Base-by-base conservation (phyloP, 1,139 yeast genomes). In the Suhomyces terraborum region DNA sequence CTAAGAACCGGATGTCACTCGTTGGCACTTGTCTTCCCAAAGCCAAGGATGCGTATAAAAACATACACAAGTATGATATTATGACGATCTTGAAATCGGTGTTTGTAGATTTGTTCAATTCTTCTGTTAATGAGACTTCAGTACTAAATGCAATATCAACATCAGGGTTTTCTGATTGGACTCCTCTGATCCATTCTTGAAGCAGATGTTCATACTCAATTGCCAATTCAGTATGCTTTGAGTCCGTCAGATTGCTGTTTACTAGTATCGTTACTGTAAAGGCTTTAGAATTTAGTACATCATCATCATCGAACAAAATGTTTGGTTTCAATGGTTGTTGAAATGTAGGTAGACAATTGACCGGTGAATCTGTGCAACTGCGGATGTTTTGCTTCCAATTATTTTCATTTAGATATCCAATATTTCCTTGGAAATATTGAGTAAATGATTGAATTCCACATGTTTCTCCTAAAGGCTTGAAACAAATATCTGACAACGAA, bases 361-460 rank as follows among this genome's bases (percentile, higher is more conserved):
- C 97, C 0, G 98, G 98, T 2, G 89, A 79, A 12, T 74, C 68
- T 0, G 95, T 75, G 58, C 98, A 93, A 3, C 64, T 58, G 40
- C 66, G 57, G 10, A 91, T 58, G 43, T 75, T 69, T 1, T 58
- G 53, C 30, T 65, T 56, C 95, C 96, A 91, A 7, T 62, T 60
- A 0, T 53, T 41, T 39, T 73, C 72, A 13, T 74, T 74, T 4
- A 93, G 74, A 22, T 66, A 62, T 10, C 56, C 56, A 6, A 84
- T 63, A 38, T 79, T 76, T 1, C 94, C 95, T 25, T 75, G 75
- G 60, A 88, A 89, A 58, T 91, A 93, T 58, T 91, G 97, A 0
- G 96, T 84, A 45, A 88, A 82, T 2, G 96, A 88, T 58, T 91
- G 95, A n/a, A 93, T 70, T 1, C 84, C 91, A 67, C 98, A 93